phyloP scores from a whole-genome alignment of 345 rosid species.

The Acer campestre region DNA sequence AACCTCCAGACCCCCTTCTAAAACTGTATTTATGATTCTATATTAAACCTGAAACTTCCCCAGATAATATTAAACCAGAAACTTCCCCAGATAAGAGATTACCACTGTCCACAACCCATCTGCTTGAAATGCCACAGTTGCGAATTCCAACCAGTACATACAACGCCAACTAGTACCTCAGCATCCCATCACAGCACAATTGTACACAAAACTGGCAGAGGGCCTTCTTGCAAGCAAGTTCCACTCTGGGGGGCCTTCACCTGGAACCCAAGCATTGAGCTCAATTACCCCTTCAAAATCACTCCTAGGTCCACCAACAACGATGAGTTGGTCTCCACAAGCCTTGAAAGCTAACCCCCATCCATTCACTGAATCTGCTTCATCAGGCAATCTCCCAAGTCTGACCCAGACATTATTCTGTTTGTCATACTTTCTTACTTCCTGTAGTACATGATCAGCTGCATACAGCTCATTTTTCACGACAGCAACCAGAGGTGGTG shows the following conservation, averaged over 20 bases:
- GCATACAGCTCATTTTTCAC: conserved; percentile 74
- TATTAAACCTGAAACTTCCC: conserved; percentile 24
- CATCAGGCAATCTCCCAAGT: conserved; percentile 60
- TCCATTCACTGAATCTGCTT: conserved; percentile 60
- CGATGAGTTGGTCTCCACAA: conserved; percentile 65
- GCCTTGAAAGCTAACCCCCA: conserved; percentile 92
- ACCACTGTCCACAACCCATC: conserved; percentile 29
- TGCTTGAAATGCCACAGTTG: conserved; percentile 24
- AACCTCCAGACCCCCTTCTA: conserved; percentile 21
- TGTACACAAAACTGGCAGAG: conserved; percentile 64
- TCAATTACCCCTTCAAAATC: conserved; percentile 56
- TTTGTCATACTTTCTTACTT: conserved; percentile 63
- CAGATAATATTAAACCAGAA: conserved; percentile 26
- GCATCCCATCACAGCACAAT: conserved; percentile 87
- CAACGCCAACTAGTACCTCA: conserved; percentile 32
- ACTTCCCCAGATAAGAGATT: conserved; percentile 34
- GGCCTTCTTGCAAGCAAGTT: conserved; percentile 54
- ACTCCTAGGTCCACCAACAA: conserved; percentile 61
- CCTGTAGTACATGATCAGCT: conserved; percentile 58
- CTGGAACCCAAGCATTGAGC: conserved; percentile 74
- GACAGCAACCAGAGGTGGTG: conserved; percentile 84
- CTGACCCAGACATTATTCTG: conserved; percentile 46
- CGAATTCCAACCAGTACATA: conserved; percentile 9
- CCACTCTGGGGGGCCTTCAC: conserved; percentile 62
- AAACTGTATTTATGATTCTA: conserved; percentile 23